phyloP scores from a whole-genome alignment of 2,329 filamentous ascomycete genomes.

The Fusarium multiceps region DNA sequence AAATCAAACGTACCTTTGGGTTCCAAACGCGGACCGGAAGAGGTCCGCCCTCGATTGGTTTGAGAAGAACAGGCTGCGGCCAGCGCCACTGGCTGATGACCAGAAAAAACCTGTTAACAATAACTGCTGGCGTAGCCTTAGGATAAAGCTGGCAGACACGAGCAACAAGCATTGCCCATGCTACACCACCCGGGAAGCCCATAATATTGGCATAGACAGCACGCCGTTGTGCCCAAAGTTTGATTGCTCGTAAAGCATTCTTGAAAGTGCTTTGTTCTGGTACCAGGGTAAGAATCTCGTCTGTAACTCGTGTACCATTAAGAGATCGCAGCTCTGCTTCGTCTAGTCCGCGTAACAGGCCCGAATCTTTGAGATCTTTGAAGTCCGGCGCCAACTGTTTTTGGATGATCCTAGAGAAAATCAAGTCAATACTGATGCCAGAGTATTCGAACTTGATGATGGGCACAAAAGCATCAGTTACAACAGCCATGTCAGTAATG shows the following conservation, averaged over 20 bases:
- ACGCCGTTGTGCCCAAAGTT: slow-evolving; percentile 93
- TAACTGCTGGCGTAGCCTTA: slow-evolving; percentile 86
- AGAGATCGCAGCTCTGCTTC: slow-evolving; percentile 88
- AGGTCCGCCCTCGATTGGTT: slow-evolving; percentile 84
- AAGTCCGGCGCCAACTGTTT: slow-evolving; percentile 75
- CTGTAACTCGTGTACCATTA: slow-evolving; percentile 93
- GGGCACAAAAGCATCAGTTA: slow-evolving; percentile 91
- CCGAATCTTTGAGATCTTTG: slow-evolving; percentile 82
- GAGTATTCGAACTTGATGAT: slow-evolving; percentile 97
- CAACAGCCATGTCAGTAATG: slow-evolving; percentile 85
- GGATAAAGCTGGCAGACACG: slow-evolving; percentile 96
- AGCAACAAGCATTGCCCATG: slow-evolving; percentile 97
- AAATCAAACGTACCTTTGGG: slow-evolving; percentile 71
- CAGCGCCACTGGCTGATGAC: slow-evolving; percentile 93
- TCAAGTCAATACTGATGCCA: slow-evolving; percentile 93
- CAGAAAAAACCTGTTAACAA: slow-evolving; percentile 94
- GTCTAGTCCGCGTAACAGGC: slow-evolving; percentile 84
- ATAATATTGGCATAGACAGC: slow-evolving; percentile 97
- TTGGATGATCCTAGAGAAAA: slow-evolving; percentile 81
- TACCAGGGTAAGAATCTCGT: slow-evolving; percentile 89
- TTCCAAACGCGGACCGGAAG: slow-evolving; percentile 93
- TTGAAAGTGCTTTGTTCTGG: slow-evolving; percentile 92
- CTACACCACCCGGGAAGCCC: slow-evolving; percentile 95
- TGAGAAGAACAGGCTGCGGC: slow-evolving; percentile 92
- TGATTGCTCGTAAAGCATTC: slow-evolving; percentile 89